Evolutionary conservation across 306 rosid genomes (phyloP), one percentile per base, ranked within the genome.

Genomic region (Quercus robur): DNA sequence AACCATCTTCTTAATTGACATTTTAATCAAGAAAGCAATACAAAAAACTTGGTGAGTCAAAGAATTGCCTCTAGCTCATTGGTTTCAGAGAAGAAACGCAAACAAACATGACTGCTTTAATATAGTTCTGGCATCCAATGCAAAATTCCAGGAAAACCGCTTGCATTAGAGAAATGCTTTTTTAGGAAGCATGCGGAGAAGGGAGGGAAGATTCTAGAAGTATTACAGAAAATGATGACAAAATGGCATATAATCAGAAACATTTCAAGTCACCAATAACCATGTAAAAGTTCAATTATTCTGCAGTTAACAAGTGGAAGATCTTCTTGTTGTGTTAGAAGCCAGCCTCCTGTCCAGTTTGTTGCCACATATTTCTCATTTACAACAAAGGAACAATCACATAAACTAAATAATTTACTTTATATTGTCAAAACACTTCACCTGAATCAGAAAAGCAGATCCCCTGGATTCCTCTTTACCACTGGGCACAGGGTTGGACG

Each of bases 381-480:
- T 44, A 44, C 14, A 83, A 49, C 71, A 55, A 75, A 41, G 58
- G 55, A 73, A 79, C 75, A 66, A 61, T 41, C 51, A 59, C 52
- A 73, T 56, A 66, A 44, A 74, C 73, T 44, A 41, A 69, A 70
- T 41, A 15, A 80, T 7, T 61, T 73, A 18, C 35, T 28, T 44
- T 30, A 62, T 62, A 35, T 5, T 62, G 81, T 56, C 44, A 64
- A 82, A 75, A 23, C 41, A 77, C 76, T 18, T 81, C 81, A 94
- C 99, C 95, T 94, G 99, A 81, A 86, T 81, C 83, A 94, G 89
- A 80, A 94, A 94, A 35, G 80, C 84, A 38, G 92, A 94, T 80
- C 97, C 98, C 83, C 77, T 85, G 72, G 85, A 86, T 86, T 91
- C 92, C 73, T 78, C 90, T 74, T 80, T 81, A 56, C 82, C 84